Evolutionary conservation across 345 rosid species (phyloP), one percentile per base, ranked within the genome.

Genomic region (Brassica carinata): DNA sequence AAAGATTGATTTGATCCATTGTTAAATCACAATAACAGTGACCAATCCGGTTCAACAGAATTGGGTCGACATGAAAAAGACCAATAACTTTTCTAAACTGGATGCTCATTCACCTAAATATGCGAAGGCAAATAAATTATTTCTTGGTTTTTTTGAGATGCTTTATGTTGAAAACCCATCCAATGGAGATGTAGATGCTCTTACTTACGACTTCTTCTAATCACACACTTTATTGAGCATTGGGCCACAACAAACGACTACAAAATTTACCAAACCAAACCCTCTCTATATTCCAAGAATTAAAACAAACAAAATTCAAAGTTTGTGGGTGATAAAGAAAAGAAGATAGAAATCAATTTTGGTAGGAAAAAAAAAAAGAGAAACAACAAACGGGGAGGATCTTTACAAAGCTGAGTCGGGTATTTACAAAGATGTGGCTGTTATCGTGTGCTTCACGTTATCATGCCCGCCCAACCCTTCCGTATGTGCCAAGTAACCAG

Each of bases 361-460:
- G 68, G n/a, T 40, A 33, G 64, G 13, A 29, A 45, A 45, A n/a
- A 10, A n/a, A 10, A 48, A 19, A 29, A 3, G 5, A 9, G 3
- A 15, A 40, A 76, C 59, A 68, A 48, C 15, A 38, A 71, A 14
- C 0, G 34, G 15, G 55, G 34, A 66, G 55, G 34, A 66, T 8
- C 27, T 79, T 29, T 29, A 79, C 55, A 58, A 79, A 73, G 73
- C 17, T 67, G 69, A 79, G 73, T 72, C 18, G 71, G 71, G 26
- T 70, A 75, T 80, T 10, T 75, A 80, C 67, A 80, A 62, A 74
- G 59, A 61, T 30, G 76, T 36, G 17, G 75, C 71, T 51, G 70
- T 61, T 48, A 38, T 18, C 27, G 8, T 67, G 64, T 43, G 34
- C 64, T 67, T 68, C 36, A 18, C 59, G 66, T 43, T 62, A 11